Evolutionary conservation across 495 filamentous ascomycete species (phyloP).

Genomic region (Hypoxylon trugodes): DNA sequence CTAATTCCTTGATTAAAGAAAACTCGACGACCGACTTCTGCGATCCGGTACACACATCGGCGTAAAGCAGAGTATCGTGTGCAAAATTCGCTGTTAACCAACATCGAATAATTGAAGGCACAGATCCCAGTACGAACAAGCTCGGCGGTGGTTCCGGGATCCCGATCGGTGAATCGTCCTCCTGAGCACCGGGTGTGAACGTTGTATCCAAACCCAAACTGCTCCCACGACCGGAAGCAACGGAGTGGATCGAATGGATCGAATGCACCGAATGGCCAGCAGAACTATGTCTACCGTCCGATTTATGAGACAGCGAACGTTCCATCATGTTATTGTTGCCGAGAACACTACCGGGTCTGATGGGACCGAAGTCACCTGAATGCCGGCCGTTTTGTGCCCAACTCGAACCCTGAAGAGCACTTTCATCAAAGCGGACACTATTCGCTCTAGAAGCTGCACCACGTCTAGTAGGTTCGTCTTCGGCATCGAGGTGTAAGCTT

Average conservation of each 20-base stretch:
- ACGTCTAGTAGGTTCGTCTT: conserved; percentile 85
- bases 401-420: conserved; percentile 84
- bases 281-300: conserved; percentile 94
- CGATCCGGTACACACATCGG: conserved; percentile 90
- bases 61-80: conserved; percentile 86
- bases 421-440: conserved; percentile 98
- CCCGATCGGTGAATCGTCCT: conserved; percentile 70
- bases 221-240: conserved; percentile 77
- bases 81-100: conserved; percentile 91
- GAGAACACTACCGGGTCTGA: conserved; percentile 80
- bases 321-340: conserved; percentile 87
- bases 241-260: conserved; percentile 59
- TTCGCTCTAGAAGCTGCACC: conserved; percentile 90
- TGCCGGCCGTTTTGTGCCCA: conserved; percentile 84
- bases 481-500: conserved; percentile 80
- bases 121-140: conserved; percentile 81
- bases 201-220: conserved; percentile 82
- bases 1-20: conserved; percentile 74
- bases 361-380: conserved; percentile 79
- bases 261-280: conserved; percentile 82
- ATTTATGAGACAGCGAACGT: conserved; percentile 90
- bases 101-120: conserved; percentile 93
- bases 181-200: conserved; percentile 68
- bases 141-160: conserved; percentile 80
- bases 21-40: conserved; percentile 81